Evolutionary conservation across 1,284 basidiomycete species (phyloP), one percentile per base, ranked within the genome.

Genomic region (Cryptococcus sp.): DNA sequence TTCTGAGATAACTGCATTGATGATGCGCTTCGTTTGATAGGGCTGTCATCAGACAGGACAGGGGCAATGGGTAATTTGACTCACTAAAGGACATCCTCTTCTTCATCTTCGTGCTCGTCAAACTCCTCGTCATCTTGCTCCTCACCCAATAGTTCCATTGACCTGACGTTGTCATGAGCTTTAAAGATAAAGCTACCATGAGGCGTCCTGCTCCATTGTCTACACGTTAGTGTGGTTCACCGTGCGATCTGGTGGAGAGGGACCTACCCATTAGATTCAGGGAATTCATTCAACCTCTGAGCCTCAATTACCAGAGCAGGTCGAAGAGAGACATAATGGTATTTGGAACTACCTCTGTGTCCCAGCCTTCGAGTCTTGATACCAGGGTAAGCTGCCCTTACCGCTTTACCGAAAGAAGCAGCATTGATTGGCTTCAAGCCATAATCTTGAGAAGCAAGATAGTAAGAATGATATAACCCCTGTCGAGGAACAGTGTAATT

Each of bases 321-420:
- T 62, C 88, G 84, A 60, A 92, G 88, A 61, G 74, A 70, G 53
- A 72, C 74, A 72, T 65, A 69, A 55, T 67, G 68, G 52, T 72
- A 69, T 51, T 70, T 64, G 32, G 67, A 68, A 49, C 92, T 91
- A 50, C 91, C 91, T 71, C 91, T 79, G 52, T 91, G 89, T 53
- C 91, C 91, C 53, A 94, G 76, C 53, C 91, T 85, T 61, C 91
- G 81, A 43, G 91, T 94, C 81, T 91, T 91, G 81, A 96, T 91
- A 60, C 86, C 87, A 43, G 89, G 88, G 77, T 91, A 96, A 73
- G 88, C 91, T 52, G 88, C 82, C 57, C 90, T 81, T 65, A 96
- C 91, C 46, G 90, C 90, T 76, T 96, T 94, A 58, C 91, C 91
- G 63, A 94, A 81, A 4, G 90, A 91, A 56, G 91, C 91, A 40